A percentile compares a stretch with the other conserved stretches of the same genome.
phyloP scores from a whole-genome alignment of 1,139 yeast species.

The Diutina scorzettiae region DNA sequence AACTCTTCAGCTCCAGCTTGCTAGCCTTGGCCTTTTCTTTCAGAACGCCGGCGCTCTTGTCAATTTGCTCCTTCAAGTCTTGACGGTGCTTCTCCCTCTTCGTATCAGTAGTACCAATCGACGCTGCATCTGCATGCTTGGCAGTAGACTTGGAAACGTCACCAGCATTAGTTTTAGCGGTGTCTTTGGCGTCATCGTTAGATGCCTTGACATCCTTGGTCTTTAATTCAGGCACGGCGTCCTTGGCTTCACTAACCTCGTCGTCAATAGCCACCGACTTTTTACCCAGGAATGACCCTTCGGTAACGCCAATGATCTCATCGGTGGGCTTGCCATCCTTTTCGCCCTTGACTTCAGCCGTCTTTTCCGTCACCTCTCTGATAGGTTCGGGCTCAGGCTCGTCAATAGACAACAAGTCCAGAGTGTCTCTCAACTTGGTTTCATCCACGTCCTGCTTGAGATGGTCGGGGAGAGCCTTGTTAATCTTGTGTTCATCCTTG shows the following conservation, averaged over 20 bases:
- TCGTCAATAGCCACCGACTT: neutral
- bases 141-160: neutral
- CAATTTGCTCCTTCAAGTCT: constrained; percentile 11
- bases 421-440: constrained; percentile 21
- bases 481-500: constrained; percentile 32
- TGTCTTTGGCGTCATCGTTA: constrained; percentile 12
- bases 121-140: constrained; percentile 6
- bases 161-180: neutral
- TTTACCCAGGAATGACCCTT: too few relatives aligned
- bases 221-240: constrained; percentile 15
- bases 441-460: constrained; percentile 32
- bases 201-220: neutral
- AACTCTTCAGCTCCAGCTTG: neutral
- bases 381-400: constrained; percentile 5
- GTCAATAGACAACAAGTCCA: neutral
- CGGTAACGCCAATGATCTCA: too few relatives aligned
- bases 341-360: constrained; percentile 20
- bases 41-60: neutral
- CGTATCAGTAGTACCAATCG: constrained; percentile 9
- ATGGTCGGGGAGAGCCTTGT: constrained; percentile 42
- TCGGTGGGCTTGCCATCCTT: constrained; percentile 51
- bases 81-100: constrained; percentile 11
- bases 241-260: constrained; percentile 40
- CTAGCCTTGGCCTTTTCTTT: neutral
- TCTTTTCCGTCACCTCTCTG: constrained; percentile 14